phyloP scores from a whole-genome alignment of 2,329 filamentous ascomycete genomes.

The Aspergillus uvarum region DNA sequence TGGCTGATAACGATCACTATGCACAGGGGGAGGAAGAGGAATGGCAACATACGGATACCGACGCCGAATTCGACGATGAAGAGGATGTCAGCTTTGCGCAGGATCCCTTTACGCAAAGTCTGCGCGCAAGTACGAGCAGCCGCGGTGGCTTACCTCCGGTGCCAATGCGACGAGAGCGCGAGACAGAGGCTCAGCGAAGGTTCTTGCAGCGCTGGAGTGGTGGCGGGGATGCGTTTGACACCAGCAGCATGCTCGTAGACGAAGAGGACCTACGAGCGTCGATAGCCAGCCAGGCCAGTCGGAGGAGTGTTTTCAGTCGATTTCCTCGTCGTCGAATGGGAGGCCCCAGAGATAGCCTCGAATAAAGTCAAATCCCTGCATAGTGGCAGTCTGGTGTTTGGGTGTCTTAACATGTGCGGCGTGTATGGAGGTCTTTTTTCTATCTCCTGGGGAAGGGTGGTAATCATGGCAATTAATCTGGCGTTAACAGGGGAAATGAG shows the following conservation, averaged over 20 bases:
- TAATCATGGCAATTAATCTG: too few species aligned
- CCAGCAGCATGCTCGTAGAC: conserved; percentile 37
- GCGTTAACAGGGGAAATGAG: too few species aligned
- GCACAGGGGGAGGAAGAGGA: conserved; percentile 56
- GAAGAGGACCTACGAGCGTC: conserved; percentile 38
- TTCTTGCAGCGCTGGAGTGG: conserved; percentile 43
- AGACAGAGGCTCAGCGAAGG: conserved; percentile 42
- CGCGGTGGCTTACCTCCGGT: conserved; percentile 32
- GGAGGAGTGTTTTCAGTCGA: conserved; percentile 35
- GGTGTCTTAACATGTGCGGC: background rate
- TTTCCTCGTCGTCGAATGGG: conserved; percentile 42
- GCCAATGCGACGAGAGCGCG: conserved; percentile 26
- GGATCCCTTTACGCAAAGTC: conserved; percentile 28
- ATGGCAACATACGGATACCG: conserved; percentile 78
- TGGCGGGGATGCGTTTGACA: conserved; percentile 36
- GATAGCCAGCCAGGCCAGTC: conserved; percentile 33
- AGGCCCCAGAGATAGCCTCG: conserved; percentile 54
- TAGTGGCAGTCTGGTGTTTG: background rate
- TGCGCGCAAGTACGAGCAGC: conserved; percentile 37
- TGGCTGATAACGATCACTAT: conserved; percentile 47
- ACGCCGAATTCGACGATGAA: conserved; percentile 58
- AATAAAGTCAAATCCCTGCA: conserved; percentile 29
- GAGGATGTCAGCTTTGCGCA: conserved; percentile 33
- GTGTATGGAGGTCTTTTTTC: too few species aligned
- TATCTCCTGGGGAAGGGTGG: too few species aligned